phyloP scores from a whole-genome alignment of 345 rosid genomes.

The Trapa bicornis region DNA sequence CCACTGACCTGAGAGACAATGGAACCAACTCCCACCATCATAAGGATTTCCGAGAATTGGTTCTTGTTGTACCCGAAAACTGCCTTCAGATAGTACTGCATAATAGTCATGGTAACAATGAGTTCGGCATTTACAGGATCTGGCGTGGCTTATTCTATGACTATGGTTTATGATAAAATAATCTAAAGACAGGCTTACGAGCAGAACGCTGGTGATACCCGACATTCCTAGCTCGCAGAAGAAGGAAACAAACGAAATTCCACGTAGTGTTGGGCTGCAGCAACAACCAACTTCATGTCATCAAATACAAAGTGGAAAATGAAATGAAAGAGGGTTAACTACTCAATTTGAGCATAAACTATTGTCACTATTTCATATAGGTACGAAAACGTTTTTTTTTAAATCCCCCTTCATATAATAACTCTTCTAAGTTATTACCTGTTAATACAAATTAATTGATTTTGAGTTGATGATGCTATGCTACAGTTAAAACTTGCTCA shows the following conservation, averaged over 20 bases:
- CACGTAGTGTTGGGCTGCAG: constrained; percentile 35
- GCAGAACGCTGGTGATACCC: constrained; percentile 32
- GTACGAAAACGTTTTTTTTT: too few relatives aligned
- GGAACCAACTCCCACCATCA: constrained; percentile 39
- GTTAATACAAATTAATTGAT: too few relatives aligned
- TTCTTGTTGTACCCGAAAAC: constrained; percentile 40
- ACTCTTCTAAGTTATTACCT: too few relatives aligned
- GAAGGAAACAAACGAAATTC: constrained; percentile 36
- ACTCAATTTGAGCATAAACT: too few relatives aligned
- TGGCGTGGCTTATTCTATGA: background rate
- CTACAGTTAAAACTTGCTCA: too few relatives aligned
- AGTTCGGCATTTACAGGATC: background rate
- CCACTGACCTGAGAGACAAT: constrained; percentile 34
- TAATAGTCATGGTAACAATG: background rate
- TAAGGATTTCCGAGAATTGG: constrained; percentile 37
- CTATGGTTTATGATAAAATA: background rate
- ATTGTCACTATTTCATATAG: too few relatives aligned
- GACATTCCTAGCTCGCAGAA: constrained; percentile 51
- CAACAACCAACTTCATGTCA: background rate
- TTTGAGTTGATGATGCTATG: too few relatives aligned
- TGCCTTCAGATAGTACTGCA: constrained; percentile 25
- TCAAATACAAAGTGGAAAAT: too few relatives aligned
- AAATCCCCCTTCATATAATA: too few relatives aligned
- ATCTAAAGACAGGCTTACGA: constrained; percentile 15
- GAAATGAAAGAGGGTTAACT: too few relatives aligned